Conservation (phyloP, 2,329 filamentous ascomycete genomes). For the Pseudocercospora vitis region DNA sequence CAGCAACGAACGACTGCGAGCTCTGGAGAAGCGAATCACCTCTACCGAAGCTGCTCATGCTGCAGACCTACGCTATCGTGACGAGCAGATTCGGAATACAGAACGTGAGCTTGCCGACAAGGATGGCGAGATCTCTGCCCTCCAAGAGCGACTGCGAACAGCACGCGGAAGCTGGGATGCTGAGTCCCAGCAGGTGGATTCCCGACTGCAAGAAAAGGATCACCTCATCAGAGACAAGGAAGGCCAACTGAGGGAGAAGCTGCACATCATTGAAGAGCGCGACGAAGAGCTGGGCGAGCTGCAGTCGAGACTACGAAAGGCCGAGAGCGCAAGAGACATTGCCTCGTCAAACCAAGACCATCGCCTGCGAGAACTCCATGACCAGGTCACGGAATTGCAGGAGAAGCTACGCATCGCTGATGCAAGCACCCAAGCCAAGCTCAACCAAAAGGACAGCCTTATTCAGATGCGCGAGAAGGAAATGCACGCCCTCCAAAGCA, state of each 20-base stretch:
- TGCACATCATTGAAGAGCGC: slow-evolving; percentile 68
- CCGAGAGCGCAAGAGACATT: slow-evolving; percentile 33
- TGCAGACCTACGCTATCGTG: slow-evolving; percentile 33
- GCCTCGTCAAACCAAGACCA: slow-evolving; percentile 50
- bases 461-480: slow-evolving; percentile 46
- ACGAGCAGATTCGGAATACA: slow-evolving; percentile 63
- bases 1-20: slow-evolving; percentile 34
- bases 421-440: slow-evolving; percentile 43
- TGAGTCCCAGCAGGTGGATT: slow-evolving; percentile 40
- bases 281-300: slow-evolving; percentile 64
- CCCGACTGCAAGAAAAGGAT: slow-evolving; percentile 41
- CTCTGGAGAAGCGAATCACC: slow-evolving; percentile 37
- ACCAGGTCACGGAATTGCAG: slow-evolving; percentile 51
- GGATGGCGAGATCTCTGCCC: slow-evolving; percentile 39
- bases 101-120: slow-evolving; percentile 40
- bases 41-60: slow-evolving; percentile 24
- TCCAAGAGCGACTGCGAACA: slow-evolving; percentile 40
- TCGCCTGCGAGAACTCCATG: slow-evolving; percentile 52
- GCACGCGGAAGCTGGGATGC: slow-evolving; percentile 43
- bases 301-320: slow-evolving; percentile 34
- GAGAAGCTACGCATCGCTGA: slow-evolving; percentile 49
- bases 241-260: slow-evolving; percentile 72
- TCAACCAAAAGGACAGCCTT: slow-evolving; percentile 44
- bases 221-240: slow-evolving; percentile 68
- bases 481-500: slow-evolving; percentile 36